phyloP scores from a whole-genome alignment of 2,329 filamentous ascomycete genomes.

The Cladosporium velox region DNA sequence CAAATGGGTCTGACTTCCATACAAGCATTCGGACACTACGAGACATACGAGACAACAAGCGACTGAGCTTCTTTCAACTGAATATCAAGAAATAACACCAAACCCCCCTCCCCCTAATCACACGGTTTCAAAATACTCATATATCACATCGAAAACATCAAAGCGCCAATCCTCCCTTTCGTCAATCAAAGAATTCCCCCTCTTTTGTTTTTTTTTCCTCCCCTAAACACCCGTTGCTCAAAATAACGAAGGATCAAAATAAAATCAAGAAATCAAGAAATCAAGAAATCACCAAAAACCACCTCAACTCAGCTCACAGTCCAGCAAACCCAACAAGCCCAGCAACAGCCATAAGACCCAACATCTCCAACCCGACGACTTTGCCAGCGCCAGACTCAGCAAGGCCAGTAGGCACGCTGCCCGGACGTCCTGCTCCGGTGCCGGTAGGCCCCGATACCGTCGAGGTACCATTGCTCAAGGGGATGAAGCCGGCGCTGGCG shows the following conservation, averaged over 20 bases:
- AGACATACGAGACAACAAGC: not conserved
- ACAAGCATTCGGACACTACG: not conserved
- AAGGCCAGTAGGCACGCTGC: conserved; percentile 3
- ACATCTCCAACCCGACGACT: conserved; percentile 3
- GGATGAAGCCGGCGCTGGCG: conserved; percentile 19
- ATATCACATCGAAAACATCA: not conserved
- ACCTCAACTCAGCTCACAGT: conserved; percentile 1
- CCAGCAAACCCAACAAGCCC: conserved; percentile 7
- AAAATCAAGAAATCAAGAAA: not conserved
- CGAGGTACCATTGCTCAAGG: conserved; percentile 22
- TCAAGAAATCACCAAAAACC: not conserved
- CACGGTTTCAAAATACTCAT: not conserved
- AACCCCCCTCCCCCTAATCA: not conserved
- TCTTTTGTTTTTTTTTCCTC: not conserved
- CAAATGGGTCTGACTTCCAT: not conserved
- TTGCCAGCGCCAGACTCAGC: conserved; percentile 6
- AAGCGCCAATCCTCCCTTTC: not conserved
- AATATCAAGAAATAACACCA: not conserved
- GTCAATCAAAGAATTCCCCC: not conserved
- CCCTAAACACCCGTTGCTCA: conserved; percentile 7
- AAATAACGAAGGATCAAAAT: conserved; percentile 4
- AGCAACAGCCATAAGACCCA: conserved; percentile 14
- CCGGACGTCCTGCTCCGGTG: conserved; percentile 17
- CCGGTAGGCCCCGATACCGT: conserved; percentile 17
- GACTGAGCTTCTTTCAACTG: not conserved